phyloP scores from a whole-genome alignment of 1,284 basidiomycete genomes.

The Mycena sp. region DNA sequence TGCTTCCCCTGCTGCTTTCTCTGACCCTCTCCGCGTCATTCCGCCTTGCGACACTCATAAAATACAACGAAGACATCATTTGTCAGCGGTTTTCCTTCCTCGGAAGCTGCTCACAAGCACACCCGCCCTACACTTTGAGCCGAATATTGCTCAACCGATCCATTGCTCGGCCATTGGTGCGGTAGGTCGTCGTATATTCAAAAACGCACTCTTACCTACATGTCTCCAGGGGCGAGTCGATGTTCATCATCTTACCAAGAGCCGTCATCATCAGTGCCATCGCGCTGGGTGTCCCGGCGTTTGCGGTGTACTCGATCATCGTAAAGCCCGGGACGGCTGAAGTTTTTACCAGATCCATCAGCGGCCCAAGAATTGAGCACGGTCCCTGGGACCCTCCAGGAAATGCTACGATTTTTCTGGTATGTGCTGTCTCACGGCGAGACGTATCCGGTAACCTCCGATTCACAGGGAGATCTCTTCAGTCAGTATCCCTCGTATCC shows the following conservation, averaged over 20 bases:
- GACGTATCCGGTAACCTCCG: no score
- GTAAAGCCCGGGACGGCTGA: neutral
- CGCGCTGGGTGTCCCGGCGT: neutral
- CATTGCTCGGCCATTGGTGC: slow-evolving; percentile 8
- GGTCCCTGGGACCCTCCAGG: no score
- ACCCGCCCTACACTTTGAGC: slow-evolving; percentile 3
- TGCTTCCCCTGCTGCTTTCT: no score
- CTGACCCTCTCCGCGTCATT: neutral
- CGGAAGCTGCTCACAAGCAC: neutral
- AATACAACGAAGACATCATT: neutral
- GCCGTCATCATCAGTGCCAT: slow-evolving; percentile 3
- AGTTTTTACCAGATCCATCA: neutral
- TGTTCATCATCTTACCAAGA: neutral
- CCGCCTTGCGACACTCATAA: neutral
- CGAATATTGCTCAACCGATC: slow-evolving; percentile 11
- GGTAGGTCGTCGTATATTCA: neutral
- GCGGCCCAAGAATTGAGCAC: no score
- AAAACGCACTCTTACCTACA: neutral
- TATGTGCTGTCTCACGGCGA: no score
- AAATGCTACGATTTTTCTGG: neutral
- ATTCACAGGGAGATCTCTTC: no score
- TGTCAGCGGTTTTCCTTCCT: neutral
- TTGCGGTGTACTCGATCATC: slow-evolving; percentile 11
- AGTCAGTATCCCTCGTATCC: no score
- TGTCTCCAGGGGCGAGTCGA: slow-evolving; percentile 14